phyloP scores from a whole-genome alignment of 2,329 filamentous ascomycete species.

The Apiospora arundinis region DNA sequence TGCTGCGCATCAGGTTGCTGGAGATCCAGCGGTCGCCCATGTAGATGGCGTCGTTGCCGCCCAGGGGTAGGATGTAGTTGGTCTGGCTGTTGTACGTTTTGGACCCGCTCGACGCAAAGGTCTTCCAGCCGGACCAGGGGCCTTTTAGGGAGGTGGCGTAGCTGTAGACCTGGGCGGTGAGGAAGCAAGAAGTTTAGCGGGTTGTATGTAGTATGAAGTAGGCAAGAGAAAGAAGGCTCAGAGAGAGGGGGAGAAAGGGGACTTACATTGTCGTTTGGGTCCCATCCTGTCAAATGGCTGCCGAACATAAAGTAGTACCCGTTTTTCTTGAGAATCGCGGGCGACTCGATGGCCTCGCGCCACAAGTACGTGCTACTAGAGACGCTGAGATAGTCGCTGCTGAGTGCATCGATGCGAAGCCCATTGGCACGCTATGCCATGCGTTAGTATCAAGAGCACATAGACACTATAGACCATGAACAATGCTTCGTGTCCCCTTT shows the following conservation, averaged over 20 bases:
- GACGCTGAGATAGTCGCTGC: conserved; percentile 62
- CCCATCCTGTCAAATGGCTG: conserved; percentile 62
- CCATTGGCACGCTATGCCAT: conserved; percentile 58
- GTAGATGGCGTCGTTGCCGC: conserved; percentile 55
- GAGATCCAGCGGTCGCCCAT: conserved; percentile 72
- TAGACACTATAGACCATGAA: neutral
- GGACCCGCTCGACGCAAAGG: conserved; percentile 62
- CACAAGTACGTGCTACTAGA: conserved; percentile 57
- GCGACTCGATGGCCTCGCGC: conserved; percentile 63
- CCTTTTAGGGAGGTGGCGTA: conserved; percentile 63
- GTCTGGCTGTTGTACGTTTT: conserved; percentile 67
- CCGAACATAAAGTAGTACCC: conserved; percentile 71
- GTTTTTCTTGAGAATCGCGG: conserved; percentile 66
- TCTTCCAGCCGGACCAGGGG: conserved; percentile 66
- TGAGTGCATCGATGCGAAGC: conserved; percentile 62
- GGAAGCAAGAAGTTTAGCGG: conserved; percentile 25
- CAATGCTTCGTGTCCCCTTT: neutral
- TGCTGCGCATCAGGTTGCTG: conserved; percentile 63
- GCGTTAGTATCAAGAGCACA: neutral
- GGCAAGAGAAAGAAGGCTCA: neutral
- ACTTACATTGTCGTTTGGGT: conserved; percentile 67
- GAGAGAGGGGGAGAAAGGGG: too few relatives aligned
- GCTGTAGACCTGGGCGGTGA: conserved; percentile 50
- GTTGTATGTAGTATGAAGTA: neutral
- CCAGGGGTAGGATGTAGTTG: conserved; percentile 59